A percentile compares a stretch with the other conserved stretches of the same genome.
phyloP scores from a whole-genome alignment of 306 rosid genomes.

The Psophocarpus tetragonolobus region DNA sequence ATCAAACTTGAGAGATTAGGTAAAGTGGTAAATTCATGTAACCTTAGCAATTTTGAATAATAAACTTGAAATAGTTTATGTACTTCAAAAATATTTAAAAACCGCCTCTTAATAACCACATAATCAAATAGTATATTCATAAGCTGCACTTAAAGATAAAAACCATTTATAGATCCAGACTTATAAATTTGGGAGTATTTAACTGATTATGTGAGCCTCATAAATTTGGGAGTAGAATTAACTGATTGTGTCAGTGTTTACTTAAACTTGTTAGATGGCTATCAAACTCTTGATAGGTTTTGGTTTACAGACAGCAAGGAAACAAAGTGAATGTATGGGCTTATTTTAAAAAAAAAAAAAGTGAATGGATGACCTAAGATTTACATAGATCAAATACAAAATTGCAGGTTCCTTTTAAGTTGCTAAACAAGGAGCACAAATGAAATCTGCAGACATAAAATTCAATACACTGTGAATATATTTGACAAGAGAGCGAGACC shows the following conservation, averaged over 20 bases:
- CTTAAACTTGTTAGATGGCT: neutral
- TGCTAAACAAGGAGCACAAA: neutral
- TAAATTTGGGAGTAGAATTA: neutral
- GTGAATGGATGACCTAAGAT: neutral
- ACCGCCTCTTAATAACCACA: neutral
- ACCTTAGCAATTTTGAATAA: neutral
- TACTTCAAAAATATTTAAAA: neutral
- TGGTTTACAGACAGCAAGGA: neutral
- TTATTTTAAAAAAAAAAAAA: too few relatives aligned
- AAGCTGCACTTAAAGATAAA: neutral
- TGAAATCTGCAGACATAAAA: neutral
- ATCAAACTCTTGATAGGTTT: too few relatives aligned
- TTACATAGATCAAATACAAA: neutral
- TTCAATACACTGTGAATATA: neutral
- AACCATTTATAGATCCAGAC: neutral
- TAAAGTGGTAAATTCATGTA: neutral
- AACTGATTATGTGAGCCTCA: neutral
- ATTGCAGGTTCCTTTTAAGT: neutral
- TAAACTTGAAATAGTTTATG: neutral
- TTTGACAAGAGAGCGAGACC: neutral
- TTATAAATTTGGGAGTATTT: neutral
- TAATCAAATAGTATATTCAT: neutral
- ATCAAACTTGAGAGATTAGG: neutral
- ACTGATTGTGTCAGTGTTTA: neutral
- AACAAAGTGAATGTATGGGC: neutral